Percentiles rank a stretch among this genome's conserved stretches.
These are phyloP conservation scores for Penicillium sp. DNA, from an alignment of 2,329 filamentous ascomycete genomes.

Conservation along the genomic window DNA sequence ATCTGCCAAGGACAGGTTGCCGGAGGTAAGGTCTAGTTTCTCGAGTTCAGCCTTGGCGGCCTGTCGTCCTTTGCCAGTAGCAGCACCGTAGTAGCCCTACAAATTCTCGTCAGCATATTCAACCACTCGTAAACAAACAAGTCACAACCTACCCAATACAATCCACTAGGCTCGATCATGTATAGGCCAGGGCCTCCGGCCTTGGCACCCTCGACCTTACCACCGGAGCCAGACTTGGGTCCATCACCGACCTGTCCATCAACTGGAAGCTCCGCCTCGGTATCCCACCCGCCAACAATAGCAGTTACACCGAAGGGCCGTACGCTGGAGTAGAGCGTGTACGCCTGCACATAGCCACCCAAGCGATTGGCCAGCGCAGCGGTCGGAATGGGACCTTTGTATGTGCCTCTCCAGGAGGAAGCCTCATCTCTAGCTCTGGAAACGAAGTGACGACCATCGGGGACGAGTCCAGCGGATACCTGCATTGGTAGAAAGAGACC, in stretches of 20 bases:
- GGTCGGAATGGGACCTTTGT: constrained; percentile 91
- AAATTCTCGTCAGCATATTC: constrained; percentile 24
- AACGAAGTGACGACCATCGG: constrained; percentile 93
- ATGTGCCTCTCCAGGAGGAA: constrained; percentile 82
- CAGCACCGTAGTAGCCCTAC: constrained; percentile 92
- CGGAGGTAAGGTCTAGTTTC: constrained; percentile 85
- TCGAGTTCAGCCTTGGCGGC: constrained; percentile 97
- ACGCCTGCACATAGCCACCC: constrained; percentile 94
- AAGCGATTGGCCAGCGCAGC: constrained; percentile 87
- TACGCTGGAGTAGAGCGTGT: constrained; percentile 95
- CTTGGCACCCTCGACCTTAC: constrained; percentile 72
- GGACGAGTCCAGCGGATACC: constrained; percentile 92
- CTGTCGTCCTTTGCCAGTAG: constrained; percentile 94
- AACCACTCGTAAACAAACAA: neutral
- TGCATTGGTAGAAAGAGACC: constrained; percentile 38
- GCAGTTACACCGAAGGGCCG: constrained; percentile 95
- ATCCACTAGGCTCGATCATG: constrained; percentile 97
- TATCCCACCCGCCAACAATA: constrained; percentile 92
- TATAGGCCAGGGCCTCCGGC: constrained; percentile 91
- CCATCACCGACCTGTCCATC: constrained; percentile 88
- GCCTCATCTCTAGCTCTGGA: constrained; percentile 93
- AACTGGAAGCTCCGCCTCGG: constrained; percentile 77
- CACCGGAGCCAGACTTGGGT: constrained; percentile 75
- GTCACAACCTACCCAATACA: constrained; percentile 72
- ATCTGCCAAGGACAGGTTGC: constrained; percentile 74